Evolutionary conservation across 1,139 yeast genomes (phyloP), one percentile per base, ranked within the genome.

Genomic region (Scheffersomyces lignicola): DNA sequence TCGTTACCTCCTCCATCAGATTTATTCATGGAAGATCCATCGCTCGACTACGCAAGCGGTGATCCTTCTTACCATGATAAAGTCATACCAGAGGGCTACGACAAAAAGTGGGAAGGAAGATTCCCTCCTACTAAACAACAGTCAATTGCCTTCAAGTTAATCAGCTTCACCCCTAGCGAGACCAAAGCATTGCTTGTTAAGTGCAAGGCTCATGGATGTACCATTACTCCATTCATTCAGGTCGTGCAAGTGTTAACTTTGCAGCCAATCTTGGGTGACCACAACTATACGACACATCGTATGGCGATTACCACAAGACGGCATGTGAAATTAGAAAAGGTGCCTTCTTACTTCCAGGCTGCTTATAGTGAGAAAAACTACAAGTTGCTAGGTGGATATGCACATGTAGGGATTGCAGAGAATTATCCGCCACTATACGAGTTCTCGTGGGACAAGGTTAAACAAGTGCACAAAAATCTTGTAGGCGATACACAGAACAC

Each of bases 1-100:
- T 53, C 63, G 1, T 50, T 67, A 14, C 70, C 70, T 1, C 68
- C 69, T 0, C 63, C 70, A 6, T 49, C 62, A 18, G 72, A 65
- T 23, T 44, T 46, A 17, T 58, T 52, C 32, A 35, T 61, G 11
- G 52, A 58, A 7, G 50, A 49, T 20, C 52, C 54, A 33, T 53
- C 50, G 9, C 36, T 55, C 6, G 65, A 60, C 30, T 60, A 60
- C 34, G 38, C 53, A 12, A 42, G 49, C 28, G 55, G 52, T 5
- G 58, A 62, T 37, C 52, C 54, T 0, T 30, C 49, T 9, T 56
- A 54, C 36, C 61, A 45, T 36, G 54, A 54, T 29, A 55, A 55
- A 28, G 34, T 40, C 1, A 35, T 36, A 2, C 72, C 74, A 0
- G 33, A 36, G 4, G 55, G 47, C 0, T 48, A 40, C 12, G 44